Conservation (phyloP, 495 filamentous ascomycete genomes). For the Neurospora sp. region DNA sequence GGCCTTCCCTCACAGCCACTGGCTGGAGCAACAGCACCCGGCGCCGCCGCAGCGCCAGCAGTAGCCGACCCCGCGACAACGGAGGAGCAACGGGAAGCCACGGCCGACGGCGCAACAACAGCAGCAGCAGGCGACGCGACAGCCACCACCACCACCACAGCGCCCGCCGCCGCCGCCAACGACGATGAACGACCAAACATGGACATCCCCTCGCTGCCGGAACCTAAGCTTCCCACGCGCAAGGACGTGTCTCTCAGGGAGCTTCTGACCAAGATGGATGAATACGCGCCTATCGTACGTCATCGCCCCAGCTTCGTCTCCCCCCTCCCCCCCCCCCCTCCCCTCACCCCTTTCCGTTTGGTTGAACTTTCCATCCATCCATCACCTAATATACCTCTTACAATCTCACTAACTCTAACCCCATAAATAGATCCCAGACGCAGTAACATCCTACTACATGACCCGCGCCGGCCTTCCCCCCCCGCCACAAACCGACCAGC, state of each 20-base stretch:
- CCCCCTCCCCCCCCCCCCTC: too few species aligned
- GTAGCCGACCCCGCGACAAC: slow-evolving; percentile 12
- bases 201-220: slow-evolving; percentile 11
- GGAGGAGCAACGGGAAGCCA: slow-evolving; percentile 9
- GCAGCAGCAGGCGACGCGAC: not conserved
- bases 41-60: not conserved
- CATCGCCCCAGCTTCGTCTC: not conserved
- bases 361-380: not conserved
- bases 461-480: slow-evolving; percentile 88
- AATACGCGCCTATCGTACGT: slow-evolving; percentile 92
- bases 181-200: slow-evolving; percentile 4
- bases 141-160: not conserved
- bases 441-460: slow-evolving; percentile 96
- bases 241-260: slow-evolving; percentile 88
- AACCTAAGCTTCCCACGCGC: slow-evolving; percentile 50
- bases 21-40: not conserved
- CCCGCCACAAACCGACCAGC: slow-evolving; percentile 72
- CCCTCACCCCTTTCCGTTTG: not conserved
- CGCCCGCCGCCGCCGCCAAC: not conserved
- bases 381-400: not conserved
- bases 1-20: not conserved
- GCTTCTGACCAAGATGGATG: slow-evolving; percentile 92
- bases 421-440: slow-evolving; percentile 74
- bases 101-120: not conserved
- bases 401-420: not conserved